Conservation (phyloP, 164 flowering plant genomes). For the Echeveria elegans region DNA sequence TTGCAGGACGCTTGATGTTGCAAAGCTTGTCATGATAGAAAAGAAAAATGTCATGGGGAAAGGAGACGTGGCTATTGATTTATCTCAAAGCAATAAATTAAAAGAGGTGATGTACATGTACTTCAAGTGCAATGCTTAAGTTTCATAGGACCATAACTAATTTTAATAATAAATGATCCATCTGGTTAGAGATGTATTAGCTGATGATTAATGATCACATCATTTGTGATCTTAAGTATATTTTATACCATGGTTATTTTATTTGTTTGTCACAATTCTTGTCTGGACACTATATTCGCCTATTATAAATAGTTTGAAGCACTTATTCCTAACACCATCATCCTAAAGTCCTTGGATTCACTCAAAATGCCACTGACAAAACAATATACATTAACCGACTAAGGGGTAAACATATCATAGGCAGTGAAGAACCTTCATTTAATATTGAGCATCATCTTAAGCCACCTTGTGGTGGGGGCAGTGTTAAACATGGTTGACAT, state of each 20-base stretch:
- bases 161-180: not conserved
- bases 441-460: not conserved
- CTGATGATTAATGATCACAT: too few species aligned
- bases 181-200: not conserved
- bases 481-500: not conserved
- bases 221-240: not conserved
- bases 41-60: conserved; percentile 6
- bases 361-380: not conserved
- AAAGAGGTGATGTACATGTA: conserved; percentile 46
- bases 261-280: not conserved
- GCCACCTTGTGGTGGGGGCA: not conserved
- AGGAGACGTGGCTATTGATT: conserved; percentile 42
- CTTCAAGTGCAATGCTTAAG: not conserved
- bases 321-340: not conserved
- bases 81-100: conserved; percentile 49
- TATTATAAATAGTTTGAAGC: too few species aligned
- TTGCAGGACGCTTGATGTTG: conserved; percentile 55
- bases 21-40: conserved; percentile 45
- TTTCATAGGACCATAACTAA: not conserved
- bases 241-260: too few species aligned
- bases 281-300: not conserved
- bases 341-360: not conserved
- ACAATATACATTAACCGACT: not conserved
- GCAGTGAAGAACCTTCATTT: not conserved
- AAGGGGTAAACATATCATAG: not conserved